These are phyloP conservation scores for Tolypocladium sp. DNA, from an alignment of 2,329 filamentous ascomycete species.

Conservation along the genomic window DNA sequence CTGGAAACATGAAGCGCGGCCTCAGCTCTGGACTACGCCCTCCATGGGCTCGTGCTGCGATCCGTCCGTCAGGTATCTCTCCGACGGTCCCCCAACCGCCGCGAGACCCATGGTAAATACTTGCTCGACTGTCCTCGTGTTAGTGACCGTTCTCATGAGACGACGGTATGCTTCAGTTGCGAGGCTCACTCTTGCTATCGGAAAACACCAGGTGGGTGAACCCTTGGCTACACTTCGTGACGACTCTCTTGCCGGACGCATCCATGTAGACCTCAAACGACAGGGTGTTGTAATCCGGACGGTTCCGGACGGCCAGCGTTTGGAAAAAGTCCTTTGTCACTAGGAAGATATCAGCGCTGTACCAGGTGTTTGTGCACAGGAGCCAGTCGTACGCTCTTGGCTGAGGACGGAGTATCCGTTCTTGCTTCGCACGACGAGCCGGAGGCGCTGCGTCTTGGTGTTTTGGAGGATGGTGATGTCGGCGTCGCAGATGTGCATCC, in stretches of 20 bases:
- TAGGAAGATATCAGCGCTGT: neutral
- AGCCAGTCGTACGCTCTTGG: neutral
- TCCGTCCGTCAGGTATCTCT: neutral
- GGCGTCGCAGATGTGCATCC: slow-evolving; percentile 4
- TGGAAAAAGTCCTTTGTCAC: slow-evolving; percentile 1
- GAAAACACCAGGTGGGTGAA: slow-evolving; percentile 1
- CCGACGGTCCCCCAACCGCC: neutral
- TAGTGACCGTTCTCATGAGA: neutral
- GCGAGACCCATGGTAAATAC: slow-evolving; percentile 1
- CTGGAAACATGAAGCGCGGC: neutral
- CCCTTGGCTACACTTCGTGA: neutral
- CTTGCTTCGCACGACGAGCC: slow-evolving; percentile 2
- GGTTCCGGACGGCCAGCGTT: neutral
- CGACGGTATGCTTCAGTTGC: neutral
- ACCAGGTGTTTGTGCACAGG: too few relatives aligned
- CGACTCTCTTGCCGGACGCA: neutral
- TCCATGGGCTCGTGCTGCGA: neutral
- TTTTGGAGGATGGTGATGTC: slow-evolving; percentile 3
- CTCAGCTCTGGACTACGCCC: neutral
- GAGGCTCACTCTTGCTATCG: neutral
- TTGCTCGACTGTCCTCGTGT: neutral
- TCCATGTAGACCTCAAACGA: slow-evolving; percentile 1
- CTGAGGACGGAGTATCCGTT: slow-evolving; percentile 2
- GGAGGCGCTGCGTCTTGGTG: neutral
- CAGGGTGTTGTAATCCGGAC: neutral